Evolutionary conservation across 352 stramenopile genomes (phyloP), one percentile per base, ranked within the genome.

Genomic region (Phytophthora tentaculata): DNA sequence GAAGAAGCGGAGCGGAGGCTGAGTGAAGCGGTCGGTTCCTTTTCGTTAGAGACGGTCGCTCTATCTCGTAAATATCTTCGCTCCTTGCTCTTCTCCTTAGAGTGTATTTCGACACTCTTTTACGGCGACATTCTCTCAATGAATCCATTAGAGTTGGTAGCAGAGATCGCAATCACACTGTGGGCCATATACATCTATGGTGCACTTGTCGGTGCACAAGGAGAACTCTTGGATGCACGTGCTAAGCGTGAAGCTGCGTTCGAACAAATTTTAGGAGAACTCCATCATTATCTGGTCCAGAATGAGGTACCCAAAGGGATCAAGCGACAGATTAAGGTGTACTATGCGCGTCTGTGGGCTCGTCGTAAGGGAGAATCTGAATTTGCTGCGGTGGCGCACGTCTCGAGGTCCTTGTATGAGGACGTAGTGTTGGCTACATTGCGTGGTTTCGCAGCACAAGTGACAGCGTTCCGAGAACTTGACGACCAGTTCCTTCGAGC

Each of bases 111-210:
- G 13, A 90, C 83, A 3, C 67, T 91, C 3, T 93, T 83, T 44
- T 90, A 91, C 39, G 84, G 77, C 2, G 84, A 93, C 29, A 88
- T 91, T 24, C 43, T 83, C 13, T 90, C 83, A 3, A 86, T 90
- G 71, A 93, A 91, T 47, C 29, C 88, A 2, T 29, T 83, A 24
- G 84, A 91, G 45, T 45, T 90, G n/a, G 67, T 86, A 1, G 71
- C 75, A 0, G 84, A 93, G 44, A 82, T 91, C 22, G 54, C 28
- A 0, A 82, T 88, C 29, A 89, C 88, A 8, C 56, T 91, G 0
- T 77, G 64, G 61, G 86, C 80, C 44, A 91, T 90, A 20, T 93
- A 93, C 68, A 85, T 91, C 39, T 91, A 87, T 37, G 84, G 84
- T 22, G 74, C 84, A 2, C 67, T 93, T 1, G 77, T 93, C 0